Conservation (phyloP, 2,329 filamentous ascomycete genomes). For the Ceratocystis variospora region DNA sequence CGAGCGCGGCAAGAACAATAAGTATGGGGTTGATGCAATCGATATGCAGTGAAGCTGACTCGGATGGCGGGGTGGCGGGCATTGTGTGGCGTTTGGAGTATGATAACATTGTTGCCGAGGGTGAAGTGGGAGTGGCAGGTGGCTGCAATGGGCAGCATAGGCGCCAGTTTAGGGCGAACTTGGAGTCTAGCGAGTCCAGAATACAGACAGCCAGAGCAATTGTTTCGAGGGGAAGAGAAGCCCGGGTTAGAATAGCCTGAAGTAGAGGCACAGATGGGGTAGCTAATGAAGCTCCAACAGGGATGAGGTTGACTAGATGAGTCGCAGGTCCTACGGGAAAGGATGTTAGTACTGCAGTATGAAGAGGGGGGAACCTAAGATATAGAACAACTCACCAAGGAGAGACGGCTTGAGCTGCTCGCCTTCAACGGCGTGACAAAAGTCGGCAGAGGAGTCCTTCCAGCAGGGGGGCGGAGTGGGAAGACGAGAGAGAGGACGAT, state of each 20-base stretch:
- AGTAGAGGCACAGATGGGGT: conserved; percentile 44
- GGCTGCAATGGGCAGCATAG: conserved; percentile 39
- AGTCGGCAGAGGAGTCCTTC: conserved; percentile 29
- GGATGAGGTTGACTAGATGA: conserved; percentile 53
- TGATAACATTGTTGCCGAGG: conserved; percentile 17
- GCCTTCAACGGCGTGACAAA: conserved; percentile 28
- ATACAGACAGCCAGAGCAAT: conserved; percentile 53
- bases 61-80: conserved; percentile 28
- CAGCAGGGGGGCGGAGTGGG: conserved; percentile 51
- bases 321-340: conserved; percentile 43
- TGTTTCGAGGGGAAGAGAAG: conserved; percentile 45
- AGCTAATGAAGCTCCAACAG: conserved; percentile 46
- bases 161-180: conserved; percentile 50
- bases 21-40: conserved; percentile 49
- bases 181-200: conserved; percentile 48
- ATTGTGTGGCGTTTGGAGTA: conserved; percentile 36
- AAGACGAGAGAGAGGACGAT: conserved; percentile 52
- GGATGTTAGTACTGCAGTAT: not conserved
- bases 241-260: conserved; percentile 45
- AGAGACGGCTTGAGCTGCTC: conserved; percentile 31
- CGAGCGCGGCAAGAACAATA: conserved; percentile 47
- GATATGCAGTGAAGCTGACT: conserved; percentile 36
- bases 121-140: conserved; percentile 10
- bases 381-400: conserved; percentile 26
- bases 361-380: not conserved